These are phyloP conservation scores for Epichloe scottii DNA, from an alignment of 2,329 filamentous ascomycete genomes.

Conservation along the genomic window DNA sequence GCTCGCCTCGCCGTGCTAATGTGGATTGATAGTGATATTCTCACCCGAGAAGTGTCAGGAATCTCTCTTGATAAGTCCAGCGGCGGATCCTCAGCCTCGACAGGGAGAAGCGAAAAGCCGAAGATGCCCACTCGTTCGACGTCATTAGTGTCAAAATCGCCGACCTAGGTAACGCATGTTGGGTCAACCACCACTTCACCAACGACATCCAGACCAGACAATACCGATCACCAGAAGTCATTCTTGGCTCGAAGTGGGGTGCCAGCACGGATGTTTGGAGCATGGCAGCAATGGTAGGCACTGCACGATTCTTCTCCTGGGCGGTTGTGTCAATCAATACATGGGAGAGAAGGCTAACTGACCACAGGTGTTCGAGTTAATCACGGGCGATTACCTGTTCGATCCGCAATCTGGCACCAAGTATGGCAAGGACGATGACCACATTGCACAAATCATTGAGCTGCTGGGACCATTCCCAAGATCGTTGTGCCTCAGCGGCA, in stretches of 20 bases:
- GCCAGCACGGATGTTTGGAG: slow-evolving; percentile 99
- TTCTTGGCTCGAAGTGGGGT: slow-evolving; percentile 93
- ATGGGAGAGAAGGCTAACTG: background rate
- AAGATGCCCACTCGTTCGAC: slow-evolving; percentile 46
- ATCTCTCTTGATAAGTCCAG: slow-evolving; percentile 76
- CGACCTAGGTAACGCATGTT: slow-evolving; percentile 94
- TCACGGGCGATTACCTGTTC: slow-evolving; percentile 96
- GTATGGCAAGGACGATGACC: slow-evolving; percentile 98
- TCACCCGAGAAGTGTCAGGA: slow-evolving; percentile 86
- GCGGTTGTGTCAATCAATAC: background rate
- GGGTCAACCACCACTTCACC: slow-evolving; percentile 97
- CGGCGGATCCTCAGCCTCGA: slow-evolving; percentile 34
- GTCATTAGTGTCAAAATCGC: slow-evolving; percentile 98
- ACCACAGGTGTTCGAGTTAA: slow-evolving; percentile 79
- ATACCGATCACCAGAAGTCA: slow-evolving; percentile 94
- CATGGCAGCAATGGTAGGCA: slow-evolving; percentile 95
- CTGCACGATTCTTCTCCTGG: background rate
- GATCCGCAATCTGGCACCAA: slow-evolving; percentile 97
- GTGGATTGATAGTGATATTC: slow-evolving; percentile 51
- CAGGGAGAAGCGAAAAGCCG: slow-evolving; percentile 49
- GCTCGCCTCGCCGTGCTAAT: slow-evolving; percentile 5
- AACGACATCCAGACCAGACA: slow-evolving; percentile 98
- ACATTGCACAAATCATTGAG: slow-evolving; percentile 98
- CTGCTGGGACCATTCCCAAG: slow-evolving; percentile 88
- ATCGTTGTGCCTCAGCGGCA: slow-evolving; percentile 78